These are phyloP conservation scores for Mycena leptocephala DNA, from an alignment of 768 basidiomycete genomes.

Conservation along the genomic window DNA sequence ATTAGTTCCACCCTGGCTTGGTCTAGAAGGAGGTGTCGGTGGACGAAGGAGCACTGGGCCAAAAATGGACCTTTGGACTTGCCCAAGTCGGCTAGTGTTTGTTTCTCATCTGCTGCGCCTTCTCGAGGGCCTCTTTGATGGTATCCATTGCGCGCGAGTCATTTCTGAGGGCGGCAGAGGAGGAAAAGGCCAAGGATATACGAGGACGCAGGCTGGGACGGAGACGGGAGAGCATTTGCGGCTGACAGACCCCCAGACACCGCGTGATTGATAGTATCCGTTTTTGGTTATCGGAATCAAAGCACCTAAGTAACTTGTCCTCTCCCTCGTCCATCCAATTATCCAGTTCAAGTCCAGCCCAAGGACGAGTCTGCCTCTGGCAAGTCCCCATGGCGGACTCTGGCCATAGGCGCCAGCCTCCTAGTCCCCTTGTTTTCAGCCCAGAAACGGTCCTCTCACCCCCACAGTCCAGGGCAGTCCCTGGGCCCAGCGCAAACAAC, in stretches of 20 bases:
- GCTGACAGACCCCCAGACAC: constrained; percentile 38
- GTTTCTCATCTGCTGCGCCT: background rate
- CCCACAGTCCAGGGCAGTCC: constrained; percentile 59
- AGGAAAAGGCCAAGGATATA: background rate
- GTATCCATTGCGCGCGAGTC: background rate
- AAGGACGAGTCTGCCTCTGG: constrained; percentile 38
- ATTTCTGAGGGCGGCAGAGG: constrained; percentile 12
- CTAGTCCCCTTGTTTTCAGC: constrained; percentile 87
- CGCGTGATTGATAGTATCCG: background rate
- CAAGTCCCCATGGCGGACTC: constrained; percentile 66
- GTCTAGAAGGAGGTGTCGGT: background rate
- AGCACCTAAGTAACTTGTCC: constrained; percentile 21
- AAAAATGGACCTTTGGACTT: background rate
- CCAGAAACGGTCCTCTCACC: constrained; percentile 76
- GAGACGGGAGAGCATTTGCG: constrained; percentile 14
- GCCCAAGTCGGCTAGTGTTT: background rate
- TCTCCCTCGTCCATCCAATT: constrained; percentile 34
- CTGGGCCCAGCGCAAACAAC: constrained; percentile 61
- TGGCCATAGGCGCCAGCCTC: constrained; percentile 70
- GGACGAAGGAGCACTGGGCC: background rate
- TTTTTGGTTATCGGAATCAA: constrained; percentile 2
- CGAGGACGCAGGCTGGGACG: constrained; percentile 6
- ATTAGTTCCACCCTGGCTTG: background rate
- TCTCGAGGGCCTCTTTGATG: background rate
- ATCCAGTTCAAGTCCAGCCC: constrained; percentile 43